phyloP scores from a whole-genome alignment of 495 filamentous ascomycete genomes.

The Cudoniella acicularis region DNA sequence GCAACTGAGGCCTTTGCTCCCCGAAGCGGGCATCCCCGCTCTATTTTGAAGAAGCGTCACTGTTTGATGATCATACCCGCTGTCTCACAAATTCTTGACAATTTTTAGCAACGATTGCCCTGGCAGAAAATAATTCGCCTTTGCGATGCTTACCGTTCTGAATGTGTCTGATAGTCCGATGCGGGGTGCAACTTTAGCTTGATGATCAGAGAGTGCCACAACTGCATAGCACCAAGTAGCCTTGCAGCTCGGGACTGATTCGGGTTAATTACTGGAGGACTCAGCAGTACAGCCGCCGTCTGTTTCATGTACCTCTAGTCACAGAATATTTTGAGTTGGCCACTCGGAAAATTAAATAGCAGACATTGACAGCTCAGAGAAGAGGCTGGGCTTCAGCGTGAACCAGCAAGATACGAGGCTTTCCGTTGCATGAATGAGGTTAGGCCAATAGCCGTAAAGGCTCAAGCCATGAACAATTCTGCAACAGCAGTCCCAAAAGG shows the following conservation, averaged over 20 bases:
- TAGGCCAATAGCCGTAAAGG: neutral
- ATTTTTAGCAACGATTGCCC: neutral
- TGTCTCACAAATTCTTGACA: neutral
- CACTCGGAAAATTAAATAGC: neutral
- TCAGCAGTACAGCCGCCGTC: neutral
- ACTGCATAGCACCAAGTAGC: neutral
- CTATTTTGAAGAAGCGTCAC: neutral
- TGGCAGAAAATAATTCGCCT: neutral
- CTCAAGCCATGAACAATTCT: neutral
- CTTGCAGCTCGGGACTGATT: neutral
- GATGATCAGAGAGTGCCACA: neutral
- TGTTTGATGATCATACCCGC: neutral
- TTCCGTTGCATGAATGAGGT: neutral
- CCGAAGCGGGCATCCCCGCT: neutral
- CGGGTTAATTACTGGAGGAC: neutral
- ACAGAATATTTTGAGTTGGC: neutral
- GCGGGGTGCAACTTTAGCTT: neutral
- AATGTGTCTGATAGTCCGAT: neutral
- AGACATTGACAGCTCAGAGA: neutral
- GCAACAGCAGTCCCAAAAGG: neutral
- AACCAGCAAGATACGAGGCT: neutral
- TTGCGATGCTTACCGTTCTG: neutral
- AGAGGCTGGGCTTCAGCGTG: no score
- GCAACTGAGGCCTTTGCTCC: neutral
- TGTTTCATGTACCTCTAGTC: neutral